Conservation (phyloP, 2,329 filamentous ascomycete genomes). For the Cephalotrichum gorgonifer region DNA sequence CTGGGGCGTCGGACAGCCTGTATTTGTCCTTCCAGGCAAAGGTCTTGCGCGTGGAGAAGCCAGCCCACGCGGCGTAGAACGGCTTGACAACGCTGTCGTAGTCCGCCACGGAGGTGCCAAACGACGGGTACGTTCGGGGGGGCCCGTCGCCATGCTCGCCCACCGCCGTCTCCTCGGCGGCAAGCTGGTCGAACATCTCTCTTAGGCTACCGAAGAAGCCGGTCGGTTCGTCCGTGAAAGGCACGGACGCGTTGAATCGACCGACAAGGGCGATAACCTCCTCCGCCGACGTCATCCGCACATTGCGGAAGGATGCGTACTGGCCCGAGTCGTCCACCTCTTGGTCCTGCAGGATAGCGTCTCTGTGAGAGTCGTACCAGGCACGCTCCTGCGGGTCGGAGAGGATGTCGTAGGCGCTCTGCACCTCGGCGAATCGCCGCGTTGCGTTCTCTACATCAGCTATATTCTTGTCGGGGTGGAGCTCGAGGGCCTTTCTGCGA, state of each 20-base stretch:
- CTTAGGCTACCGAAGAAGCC: constrained; percentile 80
- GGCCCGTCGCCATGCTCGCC: constrained; percentile 57
- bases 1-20: constrained; percentile 73
- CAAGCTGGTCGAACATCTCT: constrained; percentile 69
- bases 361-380: constrained; percentile 95
- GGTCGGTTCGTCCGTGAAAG: constrained; percentile 67
- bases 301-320: constrained; percentile 51
- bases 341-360: constrained; percentile 65
- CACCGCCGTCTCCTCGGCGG: constrained; percentile 67
- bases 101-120: constrained; percentile 64
- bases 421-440: constrained; percentile 77
- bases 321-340: constrained; percentile 32
- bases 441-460: constrained; percentile 78
- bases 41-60: constrained; percentile 73
- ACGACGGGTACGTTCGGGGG: constrained; percentile 63
- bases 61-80: constrained; percentile 75
- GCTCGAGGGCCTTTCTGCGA: constrained; percentile 76
- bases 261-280: constrained; percentile 71
- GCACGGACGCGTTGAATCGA: constrained; percentile 66
- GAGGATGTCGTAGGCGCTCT: constrained; percentile 89
- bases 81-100: constrained; percentile 67
- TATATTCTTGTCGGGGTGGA: constrained; percentile 91
- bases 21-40: constrained; percentile 89
- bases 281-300: constrained; percentile 67
- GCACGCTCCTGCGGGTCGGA: constrained; percentile 91